Conservation (phyloP, 805 yeast species). For the Phaffomyces antillensis region DNA sequence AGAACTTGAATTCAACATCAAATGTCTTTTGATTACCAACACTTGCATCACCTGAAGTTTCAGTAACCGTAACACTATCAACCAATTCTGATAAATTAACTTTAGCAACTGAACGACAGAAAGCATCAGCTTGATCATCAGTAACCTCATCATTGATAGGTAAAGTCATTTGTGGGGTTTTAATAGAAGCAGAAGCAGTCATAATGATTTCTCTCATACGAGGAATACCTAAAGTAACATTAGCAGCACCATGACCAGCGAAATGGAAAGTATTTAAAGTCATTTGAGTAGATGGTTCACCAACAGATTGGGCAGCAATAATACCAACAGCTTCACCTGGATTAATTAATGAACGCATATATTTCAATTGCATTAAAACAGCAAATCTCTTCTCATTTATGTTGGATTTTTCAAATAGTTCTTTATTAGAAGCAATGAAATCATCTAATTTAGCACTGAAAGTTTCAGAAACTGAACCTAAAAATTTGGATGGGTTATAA, state of each 20-base stretch:
- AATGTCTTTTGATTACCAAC: constrained; percentile 40
- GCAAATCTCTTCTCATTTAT: constrained; percentile 75
- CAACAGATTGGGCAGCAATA: constrained; percentile 95
- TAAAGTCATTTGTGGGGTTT: constrained; percentile 98
- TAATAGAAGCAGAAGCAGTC: constrained; percentile 94
- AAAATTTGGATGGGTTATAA: constrained; percentile 80
- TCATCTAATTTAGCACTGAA: constrained; percentile 76
- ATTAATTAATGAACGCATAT: constrained; percentile 89
- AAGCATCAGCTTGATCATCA: constrained; percentile 84
- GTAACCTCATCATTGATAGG: constrained; percentile 76
- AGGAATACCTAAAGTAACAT: constrained; percentile 98
- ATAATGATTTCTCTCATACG: constrained; percentile 99
- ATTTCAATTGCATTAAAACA: constrained; percentile 96
- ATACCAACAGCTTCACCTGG: constrained; percentile 99
- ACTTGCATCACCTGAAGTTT: constrained; percentile 65
- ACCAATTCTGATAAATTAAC: constrained; percentile 84
- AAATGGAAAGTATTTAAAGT: constrained; percentile 95
- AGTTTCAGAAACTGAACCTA: constrained; percentile 89
- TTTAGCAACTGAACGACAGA: constrained; percentile 83
- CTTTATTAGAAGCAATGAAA: constrained; percentile 51
- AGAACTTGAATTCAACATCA: constrained; percentile 67
- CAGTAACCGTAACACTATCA: constrained; percentile 78
- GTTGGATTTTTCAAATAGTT: constrained; percentile 46
- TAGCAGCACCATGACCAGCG: constrained; percentile 99
- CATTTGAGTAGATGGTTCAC: constrained; percentile 99